These are phyloP conservation scores for Gremmenia infestans DNA, from an alignment of 2,329 filamentous ascomycete genomes.

Conservation along the genomic window DNA sequence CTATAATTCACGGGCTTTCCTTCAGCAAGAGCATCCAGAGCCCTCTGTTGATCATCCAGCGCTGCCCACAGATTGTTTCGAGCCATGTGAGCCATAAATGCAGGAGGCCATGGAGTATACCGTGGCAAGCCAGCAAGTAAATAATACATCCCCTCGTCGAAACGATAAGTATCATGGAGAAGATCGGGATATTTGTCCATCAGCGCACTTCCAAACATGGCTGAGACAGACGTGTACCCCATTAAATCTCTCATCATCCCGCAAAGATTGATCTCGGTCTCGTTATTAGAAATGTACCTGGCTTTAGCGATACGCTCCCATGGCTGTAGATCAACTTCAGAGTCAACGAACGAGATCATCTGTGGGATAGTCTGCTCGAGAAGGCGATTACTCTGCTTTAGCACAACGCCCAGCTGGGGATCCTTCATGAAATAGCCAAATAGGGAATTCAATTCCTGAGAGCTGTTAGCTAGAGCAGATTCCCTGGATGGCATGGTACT, in stretches of 20 bases:
- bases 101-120: slow-evolving; percentile 47
- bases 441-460: slow-evolving; percentile 30
- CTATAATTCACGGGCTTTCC: slow-evolving; percentile 37
- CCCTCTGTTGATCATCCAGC: slow-evolving; percentile 38
- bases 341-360: slow-evolving; percentile 54
- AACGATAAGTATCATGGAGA: slow-evolving; percentile 48
- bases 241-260: slow-evolving; percentile 52
- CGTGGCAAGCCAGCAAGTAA: slow-evolving; percentile 51
- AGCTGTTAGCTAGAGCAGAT: slow-evolving; percentile 37
- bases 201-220: slow-evolving; percentile 48
- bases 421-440: slow-evolving; percentile 41
- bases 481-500: background rate
- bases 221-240: slow-evolving; percentile 43
- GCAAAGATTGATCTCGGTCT: slow-evolving; percentile 48
- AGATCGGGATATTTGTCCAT: slow-evolving; percentile 47
- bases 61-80: slow-evolving; percentile 37
- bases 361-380: slow-evolving; percentile 45
- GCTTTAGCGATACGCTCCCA: slow-evolving; percentile 55
- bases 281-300: slow-evolving; percentile 36
- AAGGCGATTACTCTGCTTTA: slow-evolving; percentile 34
- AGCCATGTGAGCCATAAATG: slow-evolving; percentile 44
- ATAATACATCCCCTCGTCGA: slow-evolving; percentile 49
- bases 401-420: slow-evolving; percentile 39
- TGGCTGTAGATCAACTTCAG: slow-evolving; percentile 53
- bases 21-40: slow-evolving; percentile 38